These are phyloP conservation scores for Persicaria tinctoria DNA, from an alignment of 148 eudicot genomes.

Conservation along the genomic window DNA sequence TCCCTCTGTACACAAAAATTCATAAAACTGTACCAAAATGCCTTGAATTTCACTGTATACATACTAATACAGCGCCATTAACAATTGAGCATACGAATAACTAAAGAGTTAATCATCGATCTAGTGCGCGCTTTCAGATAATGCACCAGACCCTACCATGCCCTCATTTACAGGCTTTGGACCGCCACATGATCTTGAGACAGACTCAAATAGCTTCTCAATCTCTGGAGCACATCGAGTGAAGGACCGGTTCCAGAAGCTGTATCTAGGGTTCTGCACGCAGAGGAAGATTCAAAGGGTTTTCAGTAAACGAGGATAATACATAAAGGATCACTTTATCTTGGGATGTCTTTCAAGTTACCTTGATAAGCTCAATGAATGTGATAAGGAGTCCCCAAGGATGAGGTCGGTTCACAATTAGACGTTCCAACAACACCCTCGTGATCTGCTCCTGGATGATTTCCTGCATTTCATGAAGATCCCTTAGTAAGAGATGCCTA, in stretches of 20 bases:
- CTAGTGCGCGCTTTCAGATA: constrained; percentile 53
- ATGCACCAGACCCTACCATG: constrained; percentile 53
- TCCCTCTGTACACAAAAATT: constrained; percentile 43
- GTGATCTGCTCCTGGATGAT: constrained; percentile 89
- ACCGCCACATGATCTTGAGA: constrained; percentile 88
- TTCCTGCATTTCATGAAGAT: constrained; percentile 40
- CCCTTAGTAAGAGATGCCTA: neutral
- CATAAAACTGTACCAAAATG: too few relatives aligned
- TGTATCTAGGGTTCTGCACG: constrained; percentile 74
- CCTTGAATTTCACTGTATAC: neutral
- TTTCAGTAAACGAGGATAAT: neutral
- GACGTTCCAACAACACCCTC: constrained; percentile 79
- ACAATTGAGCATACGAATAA: neutral
- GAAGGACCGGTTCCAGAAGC: constrained; percentile 79
- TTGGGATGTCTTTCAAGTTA: constrained; percentile 12
- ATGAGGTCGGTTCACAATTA: constrained; percentile 84
- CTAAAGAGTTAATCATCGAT: neutral
- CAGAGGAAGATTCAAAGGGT: neutral
- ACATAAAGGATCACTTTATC: neutral
- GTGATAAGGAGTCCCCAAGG: constrained; percentile 97
- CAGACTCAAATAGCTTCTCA: constrained; percentile 83
- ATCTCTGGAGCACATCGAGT: constrained; percentile 95
- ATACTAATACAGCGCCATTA: neutral
- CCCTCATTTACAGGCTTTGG: constrained; percentile 76
- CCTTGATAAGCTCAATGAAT: constrained; percentile 94